phyloP scores from a whole-genome alignment of 1,284 basidiomycete species.

The Bondarzewia mesenterica region DNA sequence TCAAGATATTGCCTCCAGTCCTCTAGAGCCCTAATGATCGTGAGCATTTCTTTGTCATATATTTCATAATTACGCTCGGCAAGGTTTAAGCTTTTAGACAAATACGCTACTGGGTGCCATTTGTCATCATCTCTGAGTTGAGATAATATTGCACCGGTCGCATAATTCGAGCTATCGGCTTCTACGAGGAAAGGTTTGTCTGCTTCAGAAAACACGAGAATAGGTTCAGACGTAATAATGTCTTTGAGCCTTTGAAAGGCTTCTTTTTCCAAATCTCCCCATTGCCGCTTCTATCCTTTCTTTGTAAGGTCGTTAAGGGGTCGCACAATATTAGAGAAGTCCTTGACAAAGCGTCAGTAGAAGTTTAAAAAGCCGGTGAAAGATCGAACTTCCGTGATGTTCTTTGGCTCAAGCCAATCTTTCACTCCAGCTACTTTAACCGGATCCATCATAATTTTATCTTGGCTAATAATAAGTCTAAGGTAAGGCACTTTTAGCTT shows the following conservation, averaged over 20 bases:
- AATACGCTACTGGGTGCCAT: background rate
- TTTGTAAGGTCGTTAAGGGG: background rate
- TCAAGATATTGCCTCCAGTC: constrained; percentile 19
- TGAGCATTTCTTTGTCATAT: constrained; percentile 28
- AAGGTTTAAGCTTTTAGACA: background rate
- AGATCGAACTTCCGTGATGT: background rate
- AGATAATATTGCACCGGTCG: background rate
- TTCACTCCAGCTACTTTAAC: background rate
- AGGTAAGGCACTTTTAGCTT: background rate
- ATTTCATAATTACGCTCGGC: constrained; percentile 21
- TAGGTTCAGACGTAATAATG: background rate
- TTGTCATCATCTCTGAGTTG: background rate
- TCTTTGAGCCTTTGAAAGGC: background rate
- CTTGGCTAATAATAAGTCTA: background rate
- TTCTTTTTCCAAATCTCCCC: background rate
- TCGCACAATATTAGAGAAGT: background rate
- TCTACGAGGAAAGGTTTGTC: background rate
- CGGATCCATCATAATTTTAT: background rate
- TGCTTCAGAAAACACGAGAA: background rate
- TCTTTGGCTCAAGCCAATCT: background rate
- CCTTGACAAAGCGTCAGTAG: background rate
- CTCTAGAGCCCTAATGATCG: constrained; percentile 15
- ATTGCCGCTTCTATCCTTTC: background rate
- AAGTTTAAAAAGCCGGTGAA: background rate
- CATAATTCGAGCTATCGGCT: background rate